A percentile compares a stretch with the other conserved stretches of the same genome.
These are phyloP conservation scores for Lachnellula willkommii DNA, from an alignment of 2,329 filamentous ascomycete species.

Conservation along the genomic window DNA sequence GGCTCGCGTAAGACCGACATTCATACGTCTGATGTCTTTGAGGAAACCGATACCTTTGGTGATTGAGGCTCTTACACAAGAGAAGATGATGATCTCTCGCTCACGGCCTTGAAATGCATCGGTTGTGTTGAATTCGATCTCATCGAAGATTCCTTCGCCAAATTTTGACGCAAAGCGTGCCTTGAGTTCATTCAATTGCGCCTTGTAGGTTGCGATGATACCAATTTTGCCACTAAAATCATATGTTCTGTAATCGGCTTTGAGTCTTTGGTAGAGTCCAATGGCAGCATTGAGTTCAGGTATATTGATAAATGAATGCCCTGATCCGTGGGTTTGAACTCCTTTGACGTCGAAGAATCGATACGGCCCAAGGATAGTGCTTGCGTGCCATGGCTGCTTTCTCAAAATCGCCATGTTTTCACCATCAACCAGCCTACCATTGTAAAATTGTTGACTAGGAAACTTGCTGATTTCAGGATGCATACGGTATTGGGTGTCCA, in stretches of 20 bases:
- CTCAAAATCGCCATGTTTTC: conserved; percentile 74
- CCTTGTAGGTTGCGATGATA: conserved; percentile 97
- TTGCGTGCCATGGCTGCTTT: conserved; percentile 78
- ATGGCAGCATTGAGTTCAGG: conserved; percentile 84
- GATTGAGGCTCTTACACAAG: conserved; percentile 89
- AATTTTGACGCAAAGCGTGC: conserved; percentile 66
- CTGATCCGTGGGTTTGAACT: conserved; percentile 75
- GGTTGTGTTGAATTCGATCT: conserved; percentile 96
- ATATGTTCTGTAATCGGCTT: conserved; percentile 61
- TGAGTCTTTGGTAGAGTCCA: conserved; percentile 75
- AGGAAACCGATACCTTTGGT: conserved; percentile 97
- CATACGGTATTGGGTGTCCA: conserved; percentile 99
- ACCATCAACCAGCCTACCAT: conserved; percentile 79
- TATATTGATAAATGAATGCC: conserved; percentile 84
- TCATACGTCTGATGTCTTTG: conserved; percentile 97
- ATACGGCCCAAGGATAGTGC: conserved; percentile 78
- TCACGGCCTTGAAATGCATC: conserved; percentile 97
- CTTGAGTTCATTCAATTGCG: conserved; percentile 77
- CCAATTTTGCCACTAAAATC: conserved; percentile 81
- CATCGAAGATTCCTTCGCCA: conserved; percentile 67
- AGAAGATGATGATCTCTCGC: conserved; percentile 98
- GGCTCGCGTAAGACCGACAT: conserved; percentile 92
- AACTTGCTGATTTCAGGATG: conserved; percentile 93
- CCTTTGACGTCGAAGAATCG: conserved; percentile 96
- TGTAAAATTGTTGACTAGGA: conserved; percentile 88